Percentiles rank a stretch among this genome's conserved stretches.
Conservation (phyloP, 2,329 filamentous ascomycete species). For the Bipolaris sorokiniana region DNA sequence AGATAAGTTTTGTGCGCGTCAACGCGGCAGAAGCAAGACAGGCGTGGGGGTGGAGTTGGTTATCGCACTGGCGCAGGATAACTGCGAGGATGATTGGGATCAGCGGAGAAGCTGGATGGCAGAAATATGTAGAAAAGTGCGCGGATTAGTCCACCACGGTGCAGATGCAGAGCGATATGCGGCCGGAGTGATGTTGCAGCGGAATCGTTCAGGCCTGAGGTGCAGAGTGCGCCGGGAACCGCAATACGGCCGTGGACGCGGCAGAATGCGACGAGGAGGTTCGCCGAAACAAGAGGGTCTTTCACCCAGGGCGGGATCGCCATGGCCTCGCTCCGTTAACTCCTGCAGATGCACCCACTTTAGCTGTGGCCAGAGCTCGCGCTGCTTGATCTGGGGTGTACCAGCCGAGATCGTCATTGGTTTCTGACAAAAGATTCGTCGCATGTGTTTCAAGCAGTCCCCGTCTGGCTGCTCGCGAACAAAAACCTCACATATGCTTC, state of each 20-base stretch:
- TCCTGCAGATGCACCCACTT: conserved; percentile 14
- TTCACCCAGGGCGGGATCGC: conserved; percentile 25
- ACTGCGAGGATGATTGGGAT: background rate
- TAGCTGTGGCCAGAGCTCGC: conserved; percentile 23
- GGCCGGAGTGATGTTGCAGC: conserved; percentile 6
- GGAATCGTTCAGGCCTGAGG: conserved; percentile 1
- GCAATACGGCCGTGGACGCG: conserved; percentile 18
- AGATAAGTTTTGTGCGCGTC: conserved; percentile 1
- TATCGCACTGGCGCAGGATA: conserved; percentile 3
- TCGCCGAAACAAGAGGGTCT: conserved; percentile 28
- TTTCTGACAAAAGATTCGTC: conserved; percentile 10
- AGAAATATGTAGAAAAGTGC: background rate
- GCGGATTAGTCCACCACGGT: background rate
- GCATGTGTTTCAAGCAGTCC: conserved; percentile 14
- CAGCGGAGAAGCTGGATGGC: background rate
- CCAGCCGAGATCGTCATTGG: conserved; percentile 11
- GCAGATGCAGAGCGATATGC: conserved; percentile 1
- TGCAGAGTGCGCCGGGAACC: conserved; percentile 18
- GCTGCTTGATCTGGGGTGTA: conserved; percentile 18
- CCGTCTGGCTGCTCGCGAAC: background rate
- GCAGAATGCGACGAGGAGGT: conserved; percentile 23
- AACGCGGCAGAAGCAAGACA: conserved; percentile 3
- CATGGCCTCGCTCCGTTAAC: conserved; percentile 12
- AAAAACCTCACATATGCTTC: background rate
- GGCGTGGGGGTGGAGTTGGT: background rate